Evolutionary conservation across 2,329 filamentous ascomycete species (phyloP), one percentile per base, ranked within the genome.

Genomic region (Aspergillus novofumigatus): DNA sequence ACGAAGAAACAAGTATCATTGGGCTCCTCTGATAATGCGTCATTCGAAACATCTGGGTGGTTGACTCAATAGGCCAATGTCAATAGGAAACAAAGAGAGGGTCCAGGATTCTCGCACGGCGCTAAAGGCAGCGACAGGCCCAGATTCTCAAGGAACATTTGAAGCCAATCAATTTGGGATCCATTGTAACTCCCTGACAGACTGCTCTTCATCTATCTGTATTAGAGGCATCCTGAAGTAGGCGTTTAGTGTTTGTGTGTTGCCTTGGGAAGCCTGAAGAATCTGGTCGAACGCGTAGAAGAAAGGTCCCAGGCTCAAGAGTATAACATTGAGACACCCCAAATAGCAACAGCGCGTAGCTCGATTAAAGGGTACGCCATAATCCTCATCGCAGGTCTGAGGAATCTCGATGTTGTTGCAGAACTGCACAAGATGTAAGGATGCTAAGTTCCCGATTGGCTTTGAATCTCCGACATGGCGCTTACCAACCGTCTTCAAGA

Each of bases 311-410:
- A 51, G 29, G 11, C 49, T 35, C 35, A 7, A 21, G 26, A 32
- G 21, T n/a, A n/a, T 28, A 47, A 25, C 3, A 6, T 47, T 23
- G 23, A 38, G 32, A 23, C 25, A 11, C 62, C 53, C 25, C 42
- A 63, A 63, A 64, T 65, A 62, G 63, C 44, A 61, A 49, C 59
- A 47, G 62, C 63, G 63, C 62, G 47, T 65, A 65, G 10, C 42
- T 35, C 54, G 35, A 20, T 47, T 23, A 10, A 4, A 23, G 44
- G 21, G 14, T 17, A 45, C 42, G 14, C 20, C 10, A 47, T 47
- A 17, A 14, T 26, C 20, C 8, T 14, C 17, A 35, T 35, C 28
- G 49, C 49, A 14, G 9, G 28, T 28, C 14, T 51, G 28, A 35
- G 26, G 29, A 38, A 21, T 29, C 26, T n/a, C 26, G 49, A 47